Evolutionary conservation across 2,329 filamentous ascomycete species (phyloP).

Genomic region (Sphaerostilbella broomeana): DNA sequence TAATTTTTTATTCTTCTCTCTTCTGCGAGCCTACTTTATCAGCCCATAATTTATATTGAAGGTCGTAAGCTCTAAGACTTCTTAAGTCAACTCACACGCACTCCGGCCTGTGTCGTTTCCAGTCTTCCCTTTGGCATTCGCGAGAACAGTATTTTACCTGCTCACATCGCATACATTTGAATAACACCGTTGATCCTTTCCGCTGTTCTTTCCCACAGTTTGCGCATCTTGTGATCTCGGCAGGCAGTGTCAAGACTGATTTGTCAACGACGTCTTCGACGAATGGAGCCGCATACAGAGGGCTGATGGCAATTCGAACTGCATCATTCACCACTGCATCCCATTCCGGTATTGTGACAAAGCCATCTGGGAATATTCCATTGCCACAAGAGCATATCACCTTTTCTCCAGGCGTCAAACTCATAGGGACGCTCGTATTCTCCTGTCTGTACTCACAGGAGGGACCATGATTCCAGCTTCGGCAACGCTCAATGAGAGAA

Average conservation of each 20-base stretch:
- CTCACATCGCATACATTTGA: slow-evolving; percentile 40
- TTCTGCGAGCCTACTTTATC: too few species aligned
- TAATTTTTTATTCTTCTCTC: too few species aligned
- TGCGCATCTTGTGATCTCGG: slow-evolving; percentile 25
- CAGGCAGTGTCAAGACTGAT: slow-evolving; percentile 8
- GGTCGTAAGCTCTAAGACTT: neutral
- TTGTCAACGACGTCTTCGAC: slow-evolving; percentile 35
- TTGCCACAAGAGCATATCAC: slow-evolving; percentile 41
- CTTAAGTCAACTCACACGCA: neutral
- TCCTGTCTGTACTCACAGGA: slow-evolving; percentile 37
- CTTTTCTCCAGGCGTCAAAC: slow-evolving; percentile 27
- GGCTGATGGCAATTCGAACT: slow-evolving; percentile 53
- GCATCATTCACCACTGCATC: slow-evolving; percentile 35
- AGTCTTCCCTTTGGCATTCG: slow-evolving; percentile 48
- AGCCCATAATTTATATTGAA: neutral
- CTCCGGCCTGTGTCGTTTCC: slow-evolving; percentile 39
- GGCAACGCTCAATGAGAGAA: slow-evolving; percentile 40
- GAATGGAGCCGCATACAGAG: slow-evolving; percentile 39
- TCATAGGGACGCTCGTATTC: slow-evolving; percentile 33
- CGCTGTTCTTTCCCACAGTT: slow-evolving; percentile 31
- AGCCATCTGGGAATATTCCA: slow-evolving; percentile 35
- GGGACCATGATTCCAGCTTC: slow-evolving; percentile 38
- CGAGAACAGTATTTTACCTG: slow-evolving; percentile 43
- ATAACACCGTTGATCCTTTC: slow-evolving; percentile 27
- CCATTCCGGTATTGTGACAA: slow-evolving; percentile 36